These are phyloP conservation scores for Sanghuangporus baumii DNA, from an alignment of 1,284 basidiomycete species.

Conservation along the genomic window DNA sequence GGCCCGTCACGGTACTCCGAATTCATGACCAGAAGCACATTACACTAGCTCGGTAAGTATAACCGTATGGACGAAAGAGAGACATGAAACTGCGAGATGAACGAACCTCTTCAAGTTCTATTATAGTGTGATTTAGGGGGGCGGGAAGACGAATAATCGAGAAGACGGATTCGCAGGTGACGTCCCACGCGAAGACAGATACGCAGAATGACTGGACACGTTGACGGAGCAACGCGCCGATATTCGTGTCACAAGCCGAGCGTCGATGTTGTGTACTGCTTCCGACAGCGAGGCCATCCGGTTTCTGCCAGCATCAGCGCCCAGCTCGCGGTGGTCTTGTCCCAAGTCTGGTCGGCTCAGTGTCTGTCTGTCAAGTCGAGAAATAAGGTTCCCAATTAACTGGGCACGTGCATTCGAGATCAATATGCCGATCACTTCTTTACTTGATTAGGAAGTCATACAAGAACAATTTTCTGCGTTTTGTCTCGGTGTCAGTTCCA, in stretches of 20 bases:
- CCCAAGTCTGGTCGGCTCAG: neutral
- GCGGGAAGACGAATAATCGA: conserved; percentile 5
- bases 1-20: neutral
- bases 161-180: conserved; percentile 1
- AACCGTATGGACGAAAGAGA: neutral
- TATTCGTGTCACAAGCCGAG: neutral
- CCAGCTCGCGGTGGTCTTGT: neutral
- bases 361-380: neutral
- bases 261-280: neutral
- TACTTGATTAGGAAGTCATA: neutral
- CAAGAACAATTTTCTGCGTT: neutral
- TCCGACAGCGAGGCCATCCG: conserved; percentile 1
- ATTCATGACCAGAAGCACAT: neutral
- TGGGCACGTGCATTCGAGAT: neutral
- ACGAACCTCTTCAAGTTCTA: neutral
- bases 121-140: conserved; percentile 1
- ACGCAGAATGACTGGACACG: conserved; percentile 1
- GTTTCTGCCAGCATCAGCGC: neutral
- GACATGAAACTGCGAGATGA: neutral
- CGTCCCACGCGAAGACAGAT: conserved; percentile 12
- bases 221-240: neutral
- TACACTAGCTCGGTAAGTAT: neutral
- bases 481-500: neutral
- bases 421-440: neutral
- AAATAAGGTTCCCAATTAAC: no score